A percentile compares a stretch with the other conserved stretches of the same genome.
These are phyloP conservation scores for Candida sanyaensis DNA, from an alignment of 1,139 yeast genomes.

Conservation along the genomic window DNA sequence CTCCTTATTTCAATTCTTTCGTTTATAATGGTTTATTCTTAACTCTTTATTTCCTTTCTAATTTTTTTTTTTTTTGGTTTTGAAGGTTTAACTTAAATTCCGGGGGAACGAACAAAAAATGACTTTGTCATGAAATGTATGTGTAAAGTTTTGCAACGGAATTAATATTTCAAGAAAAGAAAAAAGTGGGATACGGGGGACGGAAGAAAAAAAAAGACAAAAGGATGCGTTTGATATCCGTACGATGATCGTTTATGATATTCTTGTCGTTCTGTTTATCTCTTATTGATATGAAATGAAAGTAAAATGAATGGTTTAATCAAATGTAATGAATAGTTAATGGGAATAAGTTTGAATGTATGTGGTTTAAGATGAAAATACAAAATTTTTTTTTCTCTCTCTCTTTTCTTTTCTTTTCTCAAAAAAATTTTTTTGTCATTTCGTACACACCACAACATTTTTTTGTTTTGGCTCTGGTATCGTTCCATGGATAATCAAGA, in stretches of 20 bases:
- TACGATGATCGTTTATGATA: background rate
- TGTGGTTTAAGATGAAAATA: background rate
- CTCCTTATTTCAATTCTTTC: no score
- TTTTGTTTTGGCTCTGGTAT: background rate
- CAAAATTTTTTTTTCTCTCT: background rate
- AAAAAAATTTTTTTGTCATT: no score
- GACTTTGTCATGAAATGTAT: background rate
- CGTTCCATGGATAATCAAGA: slow-evolving; percentile 1
- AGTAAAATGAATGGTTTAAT: no score
- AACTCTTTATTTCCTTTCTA: no score
- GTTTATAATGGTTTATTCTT: no score
- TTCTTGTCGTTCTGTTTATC: no score
- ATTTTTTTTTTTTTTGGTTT: background rate
- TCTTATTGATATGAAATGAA: no score
- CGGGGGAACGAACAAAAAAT: background rate
- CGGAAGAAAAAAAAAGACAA: no score
- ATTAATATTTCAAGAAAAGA: no score
- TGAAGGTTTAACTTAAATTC: background rate
- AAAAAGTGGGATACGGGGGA: no score
- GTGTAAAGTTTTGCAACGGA: no score
- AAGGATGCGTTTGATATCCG: background rate
- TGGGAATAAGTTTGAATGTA: background rate
- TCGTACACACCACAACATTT: no score
- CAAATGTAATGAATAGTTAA: background rate
- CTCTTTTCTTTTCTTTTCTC: background rate